Evolutionary conservation across 805 yeast genomes (phyloP).

Genomic region (Lachancea cidri): DNA sequence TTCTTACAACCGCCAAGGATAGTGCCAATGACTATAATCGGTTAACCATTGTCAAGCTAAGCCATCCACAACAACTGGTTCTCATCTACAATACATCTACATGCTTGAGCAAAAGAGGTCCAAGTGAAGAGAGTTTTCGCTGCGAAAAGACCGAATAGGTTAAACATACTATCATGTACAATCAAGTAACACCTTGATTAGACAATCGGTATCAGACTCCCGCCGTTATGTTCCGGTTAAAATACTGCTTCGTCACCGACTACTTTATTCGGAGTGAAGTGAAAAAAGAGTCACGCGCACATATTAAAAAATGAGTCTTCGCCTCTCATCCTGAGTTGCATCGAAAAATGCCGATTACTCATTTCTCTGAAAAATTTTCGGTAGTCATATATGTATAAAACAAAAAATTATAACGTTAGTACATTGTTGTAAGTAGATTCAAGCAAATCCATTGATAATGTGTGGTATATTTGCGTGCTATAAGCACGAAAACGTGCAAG

Average conservation of each 20-base stretch:
- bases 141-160: too few species aligned
- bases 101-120: too few species aligned
- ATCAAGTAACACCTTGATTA: neutral
- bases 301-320: neutral
- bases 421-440: neutral
- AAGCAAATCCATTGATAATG: constrained; percentile 42
- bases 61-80: too few species aligned
- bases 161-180: neutral
- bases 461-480: constrained; percentile 98
- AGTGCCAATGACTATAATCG: too few species aligned
- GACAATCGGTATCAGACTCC: neutral
- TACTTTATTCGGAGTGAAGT: neutral
- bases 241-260: neutral
- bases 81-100: too few species aligned
- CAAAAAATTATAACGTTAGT: neutral
- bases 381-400: neutral
- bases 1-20: too few species aligned
- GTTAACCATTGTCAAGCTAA: too few species aligned
- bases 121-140: too few species aligned
- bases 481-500: constrained; percentile 71
- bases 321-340: neutral
- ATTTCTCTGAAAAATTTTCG: neutral
- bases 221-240: neutral
- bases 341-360: neutral
- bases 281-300: neutral